Evolutionary conservation across 305 asterid genomes (phyloP), one percentile per base, ranked within the genome.

Genomic region (Lippia alba): DNA sequence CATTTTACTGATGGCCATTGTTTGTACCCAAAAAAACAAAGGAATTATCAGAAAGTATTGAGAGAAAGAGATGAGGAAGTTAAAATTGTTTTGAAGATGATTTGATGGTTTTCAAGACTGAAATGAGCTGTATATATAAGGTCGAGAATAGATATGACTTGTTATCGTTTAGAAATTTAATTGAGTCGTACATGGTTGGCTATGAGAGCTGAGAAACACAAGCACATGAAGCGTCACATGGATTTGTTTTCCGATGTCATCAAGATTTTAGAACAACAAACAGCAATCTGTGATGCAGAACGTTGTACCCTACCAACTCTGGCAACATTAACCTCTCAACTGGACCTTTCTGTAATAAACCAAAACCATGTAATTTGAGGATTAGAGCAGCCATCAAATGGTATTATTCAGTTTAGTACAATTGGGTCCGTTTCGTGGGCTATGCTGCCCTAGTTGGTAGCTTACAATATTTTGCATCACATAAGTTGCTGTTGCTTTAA

Each of bases 1-100:
- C 41, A 66, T 71, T 66, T 60, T 50, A 39, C 40, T 55, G 17
- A 79, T 79, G 65, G 80, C 77, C 78, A 67, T 56, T 24, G 20
- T 9, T 54, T 24, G 39, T 41, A 17, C 17, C 30, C 30, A 24
- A 16, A 17, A 18, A 6, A 8, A 5, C 7, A 18, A 6, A 4
- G 7, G 7, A 49, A 49, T 49, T n/a, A 12, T 49, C 19, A n/a
- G 5, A 17, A 49, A 2, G 19, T 15, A 51, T 15, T 16, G 56
- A 51, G 6, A 51, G 17, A 51, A 6, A 51, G 17, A 18, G 16
- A 17, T 44, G 49, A 44, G 14, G 10, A 44, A 44, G 49, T 10
- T 44, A 6, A 44, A 44, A 10, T 8, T 5, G 12, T 44, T 44
- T 44, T 44, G 49, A 10, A 11, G 49, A 6, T 0, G 12, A 6